phyloP scores from a whole-genome alignment of 768 basidiomycete genomes.

The Phaffia australis region DNA sequence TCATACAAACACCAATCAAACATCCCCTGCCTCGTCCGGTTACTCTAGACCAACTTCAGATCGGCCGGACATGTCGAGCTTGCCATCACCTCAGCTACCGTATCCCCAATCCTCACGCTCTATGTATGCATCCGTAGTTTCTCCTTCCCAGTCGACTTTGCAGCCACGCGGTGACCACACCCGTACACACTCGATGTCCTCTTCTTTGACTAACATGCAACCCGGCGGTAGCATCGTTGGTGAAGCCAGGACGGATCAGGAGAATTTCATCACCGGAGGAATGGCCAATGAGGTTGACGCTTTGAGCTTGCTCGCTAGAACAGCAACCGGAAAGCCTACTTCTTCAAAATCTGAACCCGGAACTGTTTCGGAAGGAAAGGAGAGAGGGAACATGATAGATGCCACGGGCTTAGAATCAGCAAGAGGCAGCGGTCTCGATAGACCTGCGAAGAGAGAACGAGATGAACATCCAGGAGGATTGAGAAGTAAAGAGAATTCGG shows the following conservation, averaged over 20 bases:
- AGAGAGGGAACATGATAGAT: not conserved
- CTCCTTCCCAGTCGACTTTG: not conserved
- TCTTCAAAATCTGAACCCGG: slow-evolving; percentile 3
- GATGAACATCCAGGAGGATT: not conserved
- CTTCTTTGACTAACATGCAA: too few species aligned
- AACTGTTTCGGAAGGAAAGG: slow-evolving; percentile 4
- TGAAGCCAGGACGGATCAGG: not conserved
- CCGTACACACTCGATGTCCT: too few species aligned
- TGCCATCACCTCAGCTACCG: too few species aligned
- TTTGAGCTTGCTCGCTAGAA: slow-evolving; percentile 17
- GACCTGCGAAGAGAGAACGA: not conserved
- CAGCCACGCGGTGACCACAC: too few species aligned
- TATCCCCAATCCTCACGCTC: too few species aligned
- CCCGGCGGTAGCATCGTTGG: too few species aligned
- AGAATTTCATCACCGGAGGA: slow-evolving; percentile 17
- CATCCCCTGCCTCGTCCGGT: too few species aligned
- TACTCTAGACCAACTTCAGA: too few species aligned
- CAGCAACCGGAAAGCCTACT: slow-evolving; percentile 18
- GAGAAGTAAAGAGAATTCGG: not conserved
- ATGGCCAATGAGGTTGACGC: slow-evolving; percentile 26
- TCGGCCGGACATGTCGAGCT: too few species aligned
- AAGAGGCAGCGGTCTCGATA: not conserved
- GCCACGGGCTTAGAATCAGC: not conserved
- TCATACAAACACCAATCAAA: too few species aligned
- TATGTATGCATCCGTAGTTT: not conserved